phyloP scores from a whole-genome alignment of 768 basidiomycete genomes.

The Naganishia onofrii region DNA sequence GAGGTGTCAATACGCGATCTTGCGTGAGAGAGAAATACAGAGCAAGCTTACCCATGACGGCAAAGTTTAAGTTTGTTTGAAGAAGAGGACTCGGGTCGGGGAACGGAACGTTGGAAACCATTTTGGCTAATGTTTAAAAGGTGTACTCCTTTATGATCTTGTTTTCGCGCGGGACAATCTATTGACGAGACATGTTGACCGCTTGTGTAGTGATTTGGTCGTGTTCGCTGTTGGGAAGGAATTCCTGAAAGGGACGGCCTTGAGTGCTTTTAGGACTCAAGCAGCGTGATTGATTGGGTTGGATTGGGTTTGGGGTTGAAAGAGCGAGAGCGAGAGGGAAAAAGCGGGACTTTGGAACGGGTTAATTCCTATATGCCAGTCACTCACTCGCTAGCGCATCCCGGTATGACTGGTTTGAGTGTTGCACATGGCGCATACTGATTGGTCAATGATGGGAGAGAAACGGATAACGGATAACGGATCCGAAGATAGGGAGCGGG shows the following conservation, averaged over 20 bases:
- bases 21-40: not conserved
- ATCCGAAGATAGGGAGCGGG: no score
- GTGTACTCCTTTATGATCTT: not conserved
- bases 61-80: constrained; percentile 1
- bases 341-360: not conserved
- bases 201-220: not conserved
- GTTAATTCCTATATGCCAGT: no score
- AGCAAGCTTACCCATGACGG: constrained; percentile 17
- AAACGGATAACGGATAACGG: no score
- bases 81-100: not conserved
- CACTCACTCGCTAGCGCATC: no score
- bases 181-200: constrained; percentile 6
- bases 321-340: not conserved
- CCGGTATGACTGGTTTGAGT: no score
- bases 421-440: no score
- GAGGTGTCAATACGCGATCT: not conserved
- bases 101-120: constrained; percentile 10
- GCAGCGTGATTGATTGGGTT: no score
- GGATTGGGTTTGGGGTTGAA: not conserved
- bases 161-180: not conserved
- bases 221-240: not conserved
- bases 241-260: not conserved
- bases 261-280: constrained; percentile 15
- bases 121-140: constrained; percentile 6
- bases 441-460: no score